Percentiles rank a stretch among this genome's conserved stretches.
phyloP scores from a whole-genome alignment of 1,284 basidiomycete genomes.

The Leccinum griseonigrum region DNA sequence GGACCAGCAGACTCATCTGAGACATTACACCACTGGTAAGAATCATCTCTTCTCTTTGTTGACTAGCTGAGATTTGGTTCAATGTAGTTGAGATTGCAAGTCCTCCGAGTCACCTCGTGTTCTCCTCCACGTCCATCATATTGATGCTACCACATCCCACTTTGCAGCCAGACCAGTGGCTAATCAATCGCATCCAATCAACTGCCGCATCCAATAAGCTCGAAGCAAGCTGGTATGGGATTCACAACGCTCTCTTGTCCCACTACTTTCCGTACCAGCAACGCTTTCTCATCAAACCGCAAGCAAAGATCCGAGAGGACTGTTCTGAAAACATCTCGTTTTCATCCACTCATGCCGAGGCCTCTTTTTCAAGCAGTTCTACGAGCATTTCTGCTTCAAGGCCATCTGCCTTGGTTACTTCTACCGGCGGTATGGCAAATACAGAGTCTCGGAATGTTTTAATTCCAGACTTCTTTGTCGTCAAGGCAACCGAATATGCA shows the following conservation, averaged over 20 bases:
- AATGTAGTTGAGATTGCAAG: too few species aligned
- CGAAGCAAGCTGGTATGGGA: not conserved
- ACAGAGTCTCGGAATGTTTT: not conserved
- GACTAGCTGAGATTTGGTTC: too few species aligned
- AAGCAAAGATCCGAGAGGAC: not conserved
- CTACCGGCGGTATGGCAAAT: not conserved
- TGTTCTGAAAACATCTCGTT: not conserved
- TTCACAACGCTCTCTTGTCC: not conserved
- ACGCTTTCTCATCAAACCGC: not conserved
- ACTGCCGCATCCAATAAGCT: not conserved
- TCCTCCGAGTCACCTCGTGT: too few species aligned
- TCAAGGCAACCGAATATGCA: not conserved
- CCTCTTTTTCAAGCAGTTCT: not conserved
- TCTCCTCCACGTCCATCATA: too few species aligned
- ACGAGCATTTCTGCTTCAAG: not conserved
- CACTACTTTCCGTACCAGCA: not conserved
- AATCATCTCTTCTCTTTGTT: too few species aligned
- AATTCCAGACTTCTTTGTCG: not conserved
- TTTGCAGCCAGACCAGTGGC: not conserved
- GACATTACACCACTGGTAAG: too few species aligned
- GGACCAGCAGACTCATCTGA: too few species aligned
- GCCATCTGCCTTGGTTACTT: not conserved
- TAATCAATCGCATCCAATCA: not conserved
- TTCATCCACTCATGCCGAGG: not conserved
- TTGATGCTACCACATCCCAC: not conserved